Percentiles rank a stretch among this genome's conserved stretches.
phyloP scores from a whole-genome alignment of 176 grass and related monocot species.

The Puya raimondii region DNA sequence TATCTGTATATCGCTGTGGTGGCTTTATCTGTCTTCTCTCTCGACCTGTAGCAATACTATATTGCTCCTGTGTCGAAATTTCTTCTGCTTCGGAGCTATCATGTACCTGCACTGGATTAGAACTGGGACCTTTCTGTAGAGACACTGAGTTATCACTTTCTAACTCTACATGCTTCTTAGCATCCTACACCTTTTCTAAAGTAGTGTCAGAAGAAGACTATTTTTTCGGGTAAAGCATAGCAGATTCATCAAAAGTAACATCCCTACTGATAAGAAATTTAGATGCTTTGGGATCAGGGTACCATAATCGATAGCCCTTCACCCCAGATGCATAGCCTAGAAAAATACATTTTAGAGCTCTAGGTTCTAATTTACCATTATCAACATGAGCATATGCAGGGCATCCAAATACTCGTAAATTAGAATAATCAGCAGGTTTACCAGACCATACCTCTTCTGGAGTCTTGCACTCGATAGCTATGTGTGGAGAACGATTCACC shows the following conservation, averaged over 20 bases:
- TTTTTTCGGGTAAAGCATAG: neutral
- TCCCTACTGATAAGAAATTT: neutral
- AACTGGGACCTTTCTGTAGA: neutral
- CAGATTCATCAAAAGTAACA: neutral
- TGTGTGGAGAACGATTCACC: no score
- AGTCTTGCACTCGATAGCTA: constrained; percentile 11
- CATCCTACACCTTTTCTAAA: no score
- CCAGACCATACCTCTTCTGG: constrained; percentile 6
- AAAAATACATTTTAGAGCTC: constrained; percentile 8
- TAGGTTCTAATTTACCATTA: no score
- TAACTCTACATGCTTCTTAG: constrained; percentile 7
- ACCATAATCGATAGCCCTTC: no score
- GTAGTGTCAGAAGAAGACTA: no score
- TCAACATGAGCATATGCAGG: neutral
- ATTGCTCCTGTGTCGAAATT: neutral
- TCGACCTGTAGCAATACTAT: neutral
- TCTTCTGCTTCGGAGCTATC: neutral
- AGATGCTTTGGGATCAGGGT: neutral
- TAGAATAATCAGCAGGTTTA: neutral
- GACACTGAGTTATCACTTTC: neutral
- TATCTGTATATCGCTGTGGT: neutral
- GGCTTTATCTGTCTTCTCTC: neutral
- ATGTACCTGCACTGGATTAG: neutral
- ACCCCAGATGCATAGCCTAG: constrained; percentile 13
- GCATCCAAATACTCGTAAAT: constrained; percentile 13